Conservation (phyloP, 768 basidiomycete genomes). For the Hebeloma cylindrosporum region DNA sequence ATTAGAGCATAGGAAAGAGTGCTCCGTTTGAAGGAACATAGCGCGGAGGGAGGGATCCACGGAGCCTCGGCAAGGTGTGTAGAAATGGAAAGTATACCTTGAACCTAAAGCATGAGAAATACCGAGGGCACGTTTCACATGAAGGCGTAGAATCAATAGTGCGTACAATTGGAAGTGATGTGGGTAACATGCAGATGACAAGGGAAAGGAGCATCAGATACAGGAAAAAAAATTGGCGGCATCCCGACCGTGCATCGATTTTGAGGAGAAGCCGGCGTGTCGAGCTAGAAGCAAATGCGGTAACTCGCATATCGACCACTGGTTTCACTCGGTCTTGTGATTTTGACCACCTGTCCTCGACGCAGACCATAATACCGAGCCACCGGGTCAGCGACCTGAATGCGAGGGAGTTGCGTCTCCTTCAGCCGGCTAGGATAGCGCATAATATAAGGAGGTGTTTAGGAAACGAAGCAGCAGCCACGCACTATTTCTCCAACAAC, state of each 20-base stretch:
- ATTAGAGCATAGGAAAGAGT: constrained; percentile 14
- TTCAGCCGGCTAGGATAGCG: constrained; percentile 79
- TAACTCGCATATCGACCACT: constrained; percentile 92
- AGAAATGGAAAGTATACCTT: constrained; percentile 8
- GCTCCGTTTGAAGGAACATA: constrained; percentile 6
- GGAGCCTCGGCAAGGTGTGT: constrained; percentile 25
- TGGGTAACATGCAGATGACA: constrained; percentile 17
- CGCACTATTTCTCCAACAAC: constrained; percentile 91
- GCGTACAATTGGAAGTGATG: constrained; percentile 30
- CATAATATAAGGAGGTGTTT: constrained; percentile 14
- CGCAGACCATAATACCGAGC: constrained; percentile 96
- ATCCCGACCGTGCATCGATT: constrained; percentile 8
- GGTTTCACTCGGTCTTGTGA: constrained; percentile 95
- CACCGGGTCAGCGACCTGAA: constrained; percentile 96
- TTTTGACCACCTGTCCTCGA: constrained; percentile 97
- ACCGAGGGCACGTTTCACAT: constrained; percentile 20
- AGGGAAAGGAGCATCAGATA: constrained; percentile 12
- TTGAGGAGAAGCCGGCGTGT: neutral
- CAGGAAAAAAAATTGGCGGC: constrained; percentile 13
- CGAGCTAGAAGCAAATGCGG: constrained; percentile 76
- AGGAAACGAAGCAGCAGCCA: constrained; percentile 20
- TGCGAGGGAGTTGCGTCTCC: constrained; percentile 96
- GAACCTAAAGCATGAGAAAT: constrained; percentile 15
- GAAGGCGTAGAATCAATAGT: constrained; percentile 21
- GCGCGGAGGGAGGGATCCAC: constrained; percentile 14